A percentile compares a stretch with the other conserved stretches of the same genome.
These are phyloP conservation scores for Euphrasia arctica DNA, from an alignment of 305 asterid species.

Conservation along the genomic window DNA sequence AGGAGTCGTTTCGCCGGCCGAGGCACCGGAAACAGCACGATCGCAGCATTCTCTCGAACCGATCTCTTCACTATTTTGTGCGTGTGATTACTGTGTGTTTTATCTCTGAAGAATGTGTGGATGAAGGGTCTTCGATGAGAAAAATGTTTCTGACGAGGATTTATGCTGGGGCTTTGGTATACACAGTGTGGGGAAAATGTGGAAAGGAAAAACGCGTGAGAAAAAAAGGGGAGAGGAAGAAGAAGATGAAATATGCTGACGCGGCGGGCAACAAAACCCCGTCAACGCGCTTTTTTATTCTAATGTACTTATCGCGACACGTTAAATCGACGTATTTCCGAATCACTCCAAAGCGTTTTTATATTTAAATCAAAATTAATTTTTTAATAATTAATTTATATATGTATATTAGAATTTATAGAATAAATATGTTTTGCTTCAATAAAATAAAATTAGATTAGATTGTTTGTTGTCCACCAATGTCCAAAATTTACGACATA, in stretches of 20 bases:
- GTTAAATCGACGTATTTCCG: not conserved
- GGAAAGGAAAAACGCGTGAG: not conserved
- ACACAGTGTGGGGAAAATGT: not conserved
- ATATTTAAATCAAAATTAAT: too few species aligned
- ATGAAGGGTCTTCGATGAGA: not conserved
- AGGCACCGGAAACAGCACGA: conserved; percentile 61
- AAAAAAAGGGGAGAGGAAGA: not conserved
- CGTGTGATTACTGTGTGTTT: not conserved
- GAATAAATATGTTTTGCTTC: too few species aligned
- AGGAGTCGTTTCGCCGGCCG: conserved; percentile 61
- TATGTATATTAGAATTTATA: too few species aligned
- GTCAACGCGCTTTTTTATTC: not conserved
- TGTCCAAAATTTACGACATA: too few species aligned
- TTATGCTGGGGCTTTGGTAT: not conserved
- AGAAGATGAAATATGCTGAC: not conserved
- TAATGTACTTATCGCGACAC: too few species aligned
- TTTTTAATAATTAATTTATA: too few species aligned
- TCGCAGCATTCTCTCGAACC: conserved; percentile 49
- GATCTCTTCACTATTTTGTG: not conserved
- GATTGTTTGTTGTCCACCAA: too few species aligned
- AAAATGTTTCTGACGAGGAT: not conserved
- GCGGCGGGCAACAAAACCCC: not conserved
- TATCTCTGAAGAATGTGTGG: not conserved
- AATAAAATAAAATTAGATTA: too few species aligned
- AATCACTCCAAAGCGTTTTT: not conserved